phyloP scores from a whole-genome alignment of 2,329 filamentous ascomycete species.

The Pseudohalonectria lignicola region DNA sequence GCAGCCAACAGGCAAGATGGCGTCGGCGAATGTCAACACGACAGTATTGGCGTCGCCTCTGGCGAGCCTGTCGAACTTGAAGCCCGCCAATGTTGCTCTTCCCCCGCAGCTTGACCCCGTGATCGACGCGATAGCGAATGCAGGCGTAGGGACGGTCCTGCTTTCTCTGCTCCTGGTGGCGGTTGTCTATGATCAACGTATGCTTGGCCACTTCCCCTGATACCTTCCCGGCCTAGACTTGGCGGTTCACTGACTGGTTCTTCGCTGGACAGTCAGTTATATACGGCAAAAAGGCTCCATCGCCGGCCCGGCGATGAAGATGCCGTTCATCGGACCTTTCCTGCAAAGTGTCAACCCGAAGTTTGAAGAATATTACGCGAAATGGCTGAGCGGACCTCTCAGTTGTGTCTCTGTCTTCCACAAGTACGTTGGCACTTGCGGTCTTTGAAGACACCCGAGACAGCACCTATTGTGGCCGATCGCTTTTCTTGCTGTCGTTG shows the following conservation, averaged over 20 bases:
- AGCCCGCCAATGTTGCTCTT: slow-evolving; percentile 34
- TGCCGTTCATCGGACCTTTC: slow-evolving; percentile 91
- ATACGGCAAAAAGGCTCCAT: slow-evolving; percentile 66
- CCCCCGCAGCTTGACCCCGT: slow-evolving; percentile 44
- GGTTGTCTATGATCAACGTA: slow-evolving; percentile 85
- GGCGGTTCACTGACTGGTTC: background rate
- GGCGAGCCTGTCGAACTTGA: slow-evolving; percentile 47
- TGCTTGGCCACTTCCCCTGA: slow-evolving; percentile 22
- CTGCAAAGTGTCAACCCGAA: slow-evolving; percentile 84
- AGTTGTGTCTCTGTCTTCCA: slow-evolving; percentile 99
- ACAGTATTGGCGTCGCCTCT: slow-evolving; percentile 57
- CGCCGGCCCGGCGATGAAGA: slow-evolving; percentile 62
- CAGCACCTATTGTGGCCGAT: too few relatives aligned
- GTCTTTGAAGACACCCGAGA: too few relatives aligned
- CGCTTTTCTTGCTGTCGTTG: too few relatives aligned
- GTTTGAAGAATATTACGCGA: slow-evolving; percentile 81
- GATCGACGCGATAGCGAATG: slow-evolving; percentile 44
- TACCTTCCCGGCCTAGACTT: too few relatives aligned
- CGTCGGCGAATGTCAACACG: slow-evolving; percentile 39
- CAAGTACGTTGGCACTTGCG: slow-evolving; percentile 62
- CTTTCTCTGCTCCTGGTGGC: slow-evolving; percentile 60
- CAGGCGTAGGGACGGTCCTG: slow-evolving; percentile 50
- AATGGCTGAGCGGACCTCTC: slow-evolving; percentile 84
- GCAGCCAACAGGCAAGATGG: background rate
- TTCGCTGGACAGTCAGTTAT: slow-evolving; percentile 52